Base-by-base conservation (phyloP, 371 early-diverging fungal genomes). In the Umbelopsis sp. region DNA sequence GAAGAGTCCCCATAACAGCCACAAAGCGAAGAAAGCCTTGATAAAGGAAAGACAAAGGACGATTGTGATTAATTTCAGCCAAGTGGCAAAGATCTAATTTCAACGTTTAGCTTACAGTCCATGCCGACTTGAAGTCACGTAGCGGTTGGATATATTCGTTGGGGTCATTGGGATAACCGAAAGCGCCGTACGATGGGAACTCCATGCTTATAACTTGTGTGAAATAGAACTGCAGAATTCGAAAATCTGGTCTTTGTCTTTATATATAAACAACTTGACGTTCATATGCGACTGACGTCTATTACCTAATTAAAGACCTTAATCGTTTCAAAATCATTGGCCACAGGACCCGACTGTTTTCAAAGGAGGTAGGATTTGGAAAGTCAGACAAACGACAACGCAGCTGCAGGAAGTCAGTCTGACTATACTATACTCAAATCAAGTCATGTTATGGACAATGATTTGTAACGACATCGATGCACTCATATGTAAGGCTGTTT, bases 21-120 rank as follows among this genome's bases (percentile, higher is more conserved):
- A 76, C 4, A 80, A 65, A 20, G 80, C 67, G 24, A 76, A 73
- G 67, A 80, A 80, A n/a, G 80, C 80, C 57, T 57, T 5, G 48
- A 20, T 41, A 12, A 10, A 41, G 41, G 41, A 41, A 41, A 41
- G 12, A 0, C 12, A 41, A 5, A 2, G 12, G 2, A 41, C 12
- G 12, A 5, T 41, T 10, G 41, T 3, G 29, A 4, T 29, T 29
- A 29, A 29, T 29, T 22, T 3, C 29, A 29, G 29, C 29, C 29
- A 29, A 29, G 29, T 29, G 4, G 4, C 29, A 29, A 29, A 29
- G 29, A 22, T 22, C 22, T 22, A 22, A 0, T 22, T 22, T 29
- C 29, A 29, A 29, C 29, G 12, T 41, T 7, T 12, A 48, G 20
- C 48, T 48, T 48, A 48, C 48, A 48, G 3, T 48, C 48, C 48